Evolutionary conservation across 1,284 basidiomycete genomes (phyloP).

Genomic region (Microbotryum scabiosae): DNA sequence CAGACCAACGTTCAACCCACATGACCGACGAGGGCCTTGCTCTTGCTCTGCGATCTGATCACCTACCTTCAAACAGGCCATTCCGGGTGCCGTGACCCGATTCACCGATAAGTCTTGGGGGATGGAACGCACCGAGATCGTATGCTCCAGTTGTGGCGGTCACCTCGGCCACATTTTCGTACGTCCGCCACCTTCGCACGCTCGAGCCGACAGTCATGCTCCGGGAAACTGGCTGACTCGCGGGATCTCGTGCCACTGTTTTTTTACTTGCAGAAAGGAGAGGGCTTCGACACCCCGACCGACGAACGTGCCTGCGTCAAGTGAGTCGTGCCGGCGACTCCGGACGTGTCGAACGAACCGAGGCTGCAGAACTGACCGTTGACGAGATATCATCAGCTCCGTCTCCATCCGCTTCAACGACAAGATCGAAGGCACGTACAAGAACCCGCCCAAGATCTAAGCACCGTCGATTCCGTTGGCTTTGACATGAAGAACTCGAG

Average conservation of each 20-base stretch:
- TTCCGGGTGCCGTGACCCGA: constrained; percentile 36
- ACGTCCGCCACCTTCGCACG: constrained; percentile 12
- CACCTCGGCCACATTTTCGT: constrained; percentile 44
- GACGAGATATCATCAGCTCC: not conserved
- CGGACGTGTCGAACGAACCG: too few relatives aligned
- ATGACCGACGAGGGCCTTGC: not conserved
- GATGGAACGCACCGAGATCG: constrained; percentile 42
- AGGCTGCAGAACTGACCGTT: too few relatives aligned
- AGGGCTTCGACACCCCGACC: constrained; percentile 13
- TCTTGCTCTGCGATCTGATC: not conserved
- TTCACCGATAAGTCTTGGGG: constrained; percentile 41
- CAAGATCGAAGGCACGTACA: too few relatives aligned
- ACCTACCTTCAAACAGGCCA: not conserved
- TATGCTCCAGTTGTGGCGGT: constrained; percentile 42
- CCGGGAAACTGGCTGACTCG: constrained; percentile 3
- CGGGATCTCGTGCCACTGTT: not conserved
- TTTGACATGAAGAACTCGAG: too few relatives aligned
- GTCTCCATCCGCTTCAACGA: constrained; percentile 17
- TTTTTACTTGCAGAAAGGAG: not conserved
- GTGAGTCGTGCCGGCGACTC: not conserved
- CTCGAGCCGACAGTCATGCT: not conserved
- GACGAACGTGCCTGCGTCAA: constrained; percentile 33
- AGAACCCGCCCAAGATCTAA: too few relatives aligned
- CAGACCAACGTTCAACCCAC: not conserved
- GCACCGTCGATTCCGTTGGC: too few relatives aligned